Conservation (phyloP, 495 filamentous ascomycete genomes). For the Penicillium silybi region DNA sequence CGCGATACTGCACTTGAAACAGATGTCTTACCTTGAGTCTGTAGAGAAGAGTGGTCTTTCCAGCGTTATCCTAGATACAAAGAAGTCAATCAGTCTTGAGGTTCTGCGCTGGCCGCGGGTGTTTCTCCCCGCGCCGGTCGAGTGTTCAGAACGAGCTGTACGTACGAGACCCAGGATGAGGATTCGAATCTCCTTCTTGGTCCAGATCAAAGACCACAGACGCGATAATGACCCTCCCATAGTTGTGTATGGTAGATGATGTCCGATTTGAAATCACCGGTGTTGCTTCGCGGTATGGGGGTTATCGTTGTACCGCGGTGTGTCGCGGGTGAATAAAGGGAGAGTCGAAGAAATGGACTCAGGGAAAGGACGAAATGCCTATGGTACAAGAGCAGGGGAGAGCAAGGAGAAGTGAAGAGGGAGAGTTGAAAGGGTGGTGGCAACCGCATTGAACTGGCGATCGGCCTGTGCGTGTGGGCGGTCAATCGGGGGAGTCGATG, state of each 20-base stretch:
- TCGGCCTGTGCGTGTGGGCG: conserved; percentile 31
- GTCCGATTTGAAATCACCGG: conserved; percentile 2
- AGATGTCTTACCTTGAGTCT: conserved; percentile 72
- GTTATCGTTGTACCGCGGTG: background rate
- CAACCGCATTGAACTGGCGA: conserved; percentile 21
- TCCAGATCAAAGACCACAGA: conserved; percentile 71
- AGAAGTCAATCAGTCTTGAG: conserved; percentile 17
- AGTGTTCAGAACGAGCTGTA: background rate
- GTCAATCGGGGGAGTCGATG: conserved; percentile 25
- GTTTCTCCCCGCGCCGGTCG: conserved; percentile 1
- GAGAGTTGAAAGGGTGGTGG: conserved; percentile 14
- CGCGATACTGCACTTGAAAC: background rate
- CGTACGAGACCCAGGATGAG: conserved; percentile 90
- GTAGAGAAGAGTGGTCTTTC: conserved; percentile 96
- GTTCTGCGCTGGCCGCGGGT: background rate
- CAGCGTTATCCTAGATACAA: conserved; percentile 81
- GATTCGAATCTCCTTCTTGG: conserved; percentile 97
- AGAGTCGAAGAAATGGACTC: background rate
- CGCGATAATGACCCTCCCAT: conserved; percentile 85
- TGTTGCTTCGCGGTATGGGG: conserved; percentile 4
- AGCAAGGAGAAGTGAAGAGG: conserved; percentile 1
- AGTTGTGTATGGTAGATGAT: conserved; percentile 16
- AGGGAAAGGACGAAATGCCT: background rate
- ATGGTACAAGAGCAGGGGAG: conserved; percentile 7
- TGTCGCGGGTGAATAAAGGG: background rate